Conservation (phyloP, 1,139 yeast genomes). For the Candida sp. region DNA sequence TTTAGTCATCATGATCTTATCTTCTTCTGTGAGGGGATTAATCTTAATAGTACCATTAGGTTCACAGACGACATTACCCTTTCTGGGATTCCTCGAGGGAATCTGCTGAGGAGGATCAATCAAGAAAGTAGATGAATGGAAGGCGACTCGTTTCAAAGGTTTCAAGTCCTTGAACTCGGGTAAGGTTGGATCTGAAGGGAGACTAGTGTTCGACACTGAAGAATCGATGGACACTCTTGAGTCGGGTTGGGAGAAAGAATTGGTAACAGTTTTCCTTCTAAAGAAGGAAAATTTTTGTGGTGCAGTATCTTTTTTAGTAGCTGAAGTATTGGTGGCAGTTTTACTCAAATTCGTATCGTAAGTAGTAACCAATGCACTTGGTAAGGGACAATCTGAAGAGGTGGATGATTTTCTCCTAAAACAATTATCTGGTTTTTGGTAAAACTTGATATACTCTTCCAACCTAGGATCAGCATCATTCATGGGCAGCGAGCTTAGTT, state of each 20-base stretch:
- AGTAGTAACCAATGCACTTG: conserved; percentile 41
- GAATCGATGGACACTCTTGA: conserved; percentile 9
- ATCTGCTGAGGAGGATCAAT: conserved; percentile 75
- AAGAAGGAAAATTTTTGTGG: conserved; percentile 22
- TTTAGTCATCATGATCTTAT: conserved; percentile 40
- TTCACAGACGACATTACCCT: conserved; percentile 67
- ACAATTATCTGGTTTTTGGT: conserved; percentile 31
- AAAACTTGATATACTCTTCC: conserved; percentile 54
- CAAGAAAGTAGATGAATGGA: conserved; percentile 68
- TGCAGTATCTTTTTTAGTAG: conserved; percentile 8
- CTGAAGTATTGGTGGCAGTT: conserved; percentile 3
- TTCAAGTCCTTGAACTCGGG: conserved; percentile 25
- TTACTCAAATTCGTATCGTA: conserved; percentile 8
- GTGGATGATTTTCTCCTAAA: conserved; percentile 13
- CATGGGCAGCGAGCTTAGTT: conserved; percentile 7
- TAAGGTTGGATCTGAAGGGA: conserved; percentile 7
- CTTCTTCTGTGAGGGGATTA: conserved; percentile 63
- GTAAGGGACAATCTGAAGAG: conserved; percentile 20
- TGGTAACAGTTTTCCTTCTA: conserved; percentile 17
- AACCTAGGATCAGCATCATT: conserved; percentile 47
- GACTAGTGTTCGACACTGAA: conserved; percentile 5
- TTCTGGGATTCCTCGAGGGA: conserved; percentile 61
- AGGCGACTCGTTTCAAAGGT: conserved; percentile 66
- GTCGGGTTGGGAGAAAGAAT: conserved; percentile 7
- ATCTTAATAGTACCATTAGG: conserved; percentile 58